phyloP scores from a whole-genome alignment of 1,284 basidiomycete genomes.

The Rhodotorula sp. region DNA sequence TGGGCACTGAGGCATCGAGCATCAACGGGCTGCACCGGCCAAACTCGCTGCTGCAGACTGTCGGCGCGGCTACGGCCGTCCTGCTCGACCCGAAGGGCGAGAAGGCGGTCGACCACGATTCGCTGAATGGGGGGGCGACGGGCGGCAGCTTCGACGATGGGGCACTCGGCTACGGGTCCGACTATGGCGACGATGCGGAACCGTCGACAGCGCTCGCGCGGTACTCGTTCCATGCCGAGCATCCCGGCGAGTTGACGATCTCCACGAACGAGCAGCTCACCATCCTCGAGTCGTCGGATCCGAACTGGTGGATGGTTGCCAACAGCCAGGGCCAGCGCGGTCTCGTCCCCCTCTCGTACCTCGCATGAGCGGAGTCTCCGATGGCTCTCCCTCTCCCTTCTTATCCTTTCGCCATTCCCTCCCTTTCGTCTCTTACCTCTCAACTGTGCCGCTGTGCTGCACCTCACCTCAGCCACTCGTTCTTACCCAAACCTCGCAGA shows the following conservation, averaged over 20 bases:
- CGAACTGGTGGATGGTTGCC: slow-evolving; percentile 38
- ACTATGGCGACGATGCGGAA: slow-evolving; percentile 25
- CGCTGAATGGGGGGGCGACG: slow-evolving; percentile 5
- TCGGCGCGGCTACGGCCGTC: slow-evolving; percentile 39
- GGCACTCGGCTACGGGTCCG: slow-evolving; percentile 25
- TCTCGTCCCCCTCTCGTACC: slow-evolving; percentile 31
- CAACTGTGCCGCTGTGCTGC: background rate
- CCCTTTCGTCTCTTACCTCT: background rate
- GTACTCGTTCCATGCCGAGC: slow-evolving; percentile 39
- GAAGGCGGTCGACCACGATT: slow-evolving; percentile 22
- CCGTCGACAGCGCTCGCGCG: slow-evolving; percentile 22
- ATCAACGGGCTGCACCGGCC: slow-evolving; percentile 18
- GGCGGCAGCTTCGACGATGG: slow-evolving; percentile 9
- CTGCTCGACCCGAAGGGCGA: slow-evolving; percentile 35
- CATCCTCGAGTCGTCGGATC: slow-evolving; percentile 34
- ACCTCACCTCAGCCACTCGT: background rate
- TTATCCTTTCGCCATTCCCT: background rate
- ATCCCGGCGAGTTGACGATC: slow-evolving; percentile 35
- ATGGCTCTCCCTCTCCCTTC: background rate
- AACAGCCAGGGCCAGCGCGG: slow-evolving; percentile 31
- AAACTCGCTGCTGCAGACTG: slow-evolving; percentile 35
- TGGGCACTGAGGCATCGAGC: slow-evolving; percentile 7
- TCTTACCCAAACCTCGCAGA: too few relatives aligned
- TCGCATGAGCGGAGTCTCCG: slow-evolving; percentile 12
- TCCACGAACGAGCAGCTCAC: slow-evolving; percentile 34